A percentile compares a stretch with the other conserved stretches of the same genome.
Conservation (phyloP, 208 protist genomes). For the Trypanosoma conorhini region DNA sequence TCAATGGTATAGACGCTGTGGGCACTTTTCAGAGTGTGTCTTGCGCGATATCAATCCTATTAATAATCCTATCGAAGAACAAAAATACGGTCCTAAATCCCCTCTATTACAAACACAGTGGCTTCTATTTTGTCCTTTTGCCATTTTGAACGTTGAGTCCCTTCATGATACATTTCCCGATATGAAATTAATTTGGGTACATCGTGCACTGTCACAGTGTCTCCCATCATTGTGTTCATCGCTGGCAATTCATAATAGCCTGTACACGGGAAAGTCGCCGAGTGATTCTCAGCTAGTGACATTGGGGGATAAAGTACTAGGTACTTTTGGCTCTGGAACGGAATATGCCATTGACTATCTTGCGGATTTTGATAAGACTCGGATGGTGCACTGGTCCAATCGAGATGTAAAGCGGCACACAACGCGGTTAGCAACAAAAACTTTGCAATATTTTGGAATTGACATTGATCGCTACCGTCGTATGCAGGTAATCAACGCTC, state of each 20-base stretch:
- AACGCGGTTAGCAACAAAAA: conserved; percentile 80
- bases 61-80: conserved; percentile 79
- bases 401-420: conserved; percentile 85
- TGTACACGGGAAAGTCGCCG: conserved; percentile 89
- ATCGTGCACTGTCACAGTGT: conserved; percentile 84
- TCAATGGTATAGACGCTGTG: conserved; percentile 88
- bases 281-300: conserved; percentile 79
- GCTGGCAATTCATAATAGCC: conserved; percentile 79
- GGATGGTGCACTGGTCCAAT: conserved; percentile 91
- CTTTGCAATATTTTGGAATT: conserved; percentile 82
- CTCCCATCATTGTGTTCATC: conserved; percentile 87
- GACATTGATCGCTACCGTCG: conserved; percentile 86
- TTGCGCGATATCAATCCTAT: conserved; percentile 67
- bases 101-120: conserved; percentile 59
- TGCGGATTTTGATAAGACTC: conserved; percentile 69
- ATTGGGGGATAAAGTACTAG: conserved; percentile 87
- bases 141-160: conserved; percentile 68
- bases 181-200: conserved; percentile 82
- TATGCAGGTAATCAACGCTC: conserved; percentile 87
- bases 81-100: conserved; percentile 79
- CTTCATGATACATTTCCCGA: conserved; percentile 75
- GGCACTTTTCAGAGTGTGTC: conserved; percentile 78
- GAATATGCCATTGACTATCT: conserved; percentile 86
- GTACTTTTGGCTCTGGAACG: conserved; percentile 87
- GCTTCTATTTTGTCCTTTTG: conserved; percentile 87